Percentiles rank a stretch among this genome's conserved stretches.
Conservation (phyloP, 2,329 filamentous ascomycete genomes). For the Talaromyces sp. region DNA sequence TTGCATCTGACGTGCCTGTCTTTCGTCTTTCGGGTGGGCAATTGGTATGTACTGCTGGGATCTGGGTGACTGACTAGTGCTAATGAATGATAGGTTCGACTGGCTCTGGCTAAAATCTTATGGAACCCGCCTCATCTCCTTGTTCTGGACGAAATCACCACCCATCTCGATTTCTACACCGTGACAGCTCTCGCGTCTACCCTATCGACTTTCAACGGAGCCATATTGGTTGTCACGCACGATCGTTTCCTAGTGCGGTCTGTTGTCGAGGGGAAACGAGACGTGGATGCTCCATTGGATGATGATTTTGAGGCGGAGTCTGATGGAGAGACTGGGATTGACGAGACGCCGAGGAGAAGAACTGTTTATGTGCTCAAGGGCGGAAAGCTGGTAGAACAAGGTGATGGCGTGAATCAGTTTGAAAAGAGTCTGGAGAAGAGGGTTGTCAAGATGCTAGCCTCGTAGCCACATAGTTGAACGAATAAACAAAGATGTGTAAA, state of each 20-base stretch:
- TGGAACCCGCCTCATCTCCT: slow-evolving; percentile 68
- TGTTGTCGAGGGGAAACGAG: slow-evolving; percentile 62
- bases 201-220: slow-evolving; percentile 66
- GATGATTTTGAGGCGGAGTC: slow-evolving; percentile 48
- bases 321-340: slow-evolving; percentile 40
- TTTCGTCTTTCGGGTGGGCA: slow-evolving; percentile 76
- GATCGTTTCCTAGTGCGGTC: slow-evolving; percentile 77
- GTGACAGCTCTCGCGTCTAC: slow-evolving; percentile 68
- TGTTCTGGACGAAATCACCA: slow-evolving; percentile 77
- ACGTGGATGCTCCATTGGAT: slow-evolving; percentile 37
- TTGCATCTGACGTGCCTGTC: slow-evolving; percentile 71
- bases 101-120: slow-evolving; percentile 66
- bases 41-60: slow-evolving; percentile 49
- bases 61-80: not conserved
- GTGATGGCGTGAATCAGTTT: slow-evolving; percentile 63
- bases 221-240: slow-evolving; percentile 74
- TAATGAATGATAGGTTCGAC: slow-evolving; percentile 43
- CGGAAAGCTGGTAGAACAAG: slow-evolving; percentile 55
- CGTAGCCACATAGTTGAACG: slow-evolving; percentile 19
- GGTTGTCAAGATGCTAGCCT: slow-evolving; percentile 46
- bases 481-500: too few species aligned
- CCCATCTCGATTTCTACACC: slow-evolving; percentile 79
- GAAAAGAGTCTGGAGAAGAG: slow-evolving; percentile 61
- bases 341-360: slow-evolving; percentile 44
- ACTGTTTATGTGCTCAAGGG: slow-evolving; percentile 59